Conservation (phyloP, 2,329 filamentous ascomycete species). For the Helotiales sp. region DNA sequence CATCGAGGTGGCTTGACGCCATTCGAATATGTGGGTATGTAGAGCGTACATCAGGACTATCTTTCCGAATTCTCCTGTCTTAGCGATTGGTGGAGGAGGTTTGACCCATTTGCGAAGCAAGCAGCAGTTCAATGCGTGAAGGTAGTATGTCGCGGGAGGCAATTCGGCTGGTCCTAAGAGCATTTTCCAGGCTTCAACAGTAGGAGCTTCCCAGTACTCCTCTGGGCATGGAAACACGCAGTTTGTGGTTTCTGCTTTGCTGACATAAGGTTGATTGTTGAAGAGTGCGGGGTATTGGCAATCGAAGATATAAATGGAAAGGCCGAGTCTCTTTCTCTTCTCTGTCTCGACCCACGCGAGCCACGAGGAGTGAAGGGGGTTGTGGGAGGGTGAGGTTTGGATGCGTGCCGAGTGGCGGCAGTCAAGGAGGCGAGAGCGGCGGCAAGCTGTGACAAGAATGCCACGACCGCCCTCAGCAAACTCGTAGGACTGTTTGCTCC, state of each 20-base stretch:
- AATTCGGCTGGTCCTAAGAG: constrained; percentile 23
- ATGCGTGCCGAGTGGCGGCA: constrained; percentile 25
- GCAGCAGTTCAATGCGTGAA: constrained; percentile 32
- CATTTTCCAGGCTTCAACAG: constrained; percentile 26
- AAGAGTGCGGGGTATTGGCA: constrained; percentile 33
- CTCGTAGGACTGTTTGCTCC: constrained; percentile 31
- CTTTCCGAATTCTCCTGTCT: constrained; percentile 28
- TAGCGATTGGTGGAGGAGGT: constrained; percentile 27
- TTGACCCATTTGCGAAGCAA: constrained; percentile 31
- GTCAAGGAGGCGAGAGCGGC: constrained; percentile 30
- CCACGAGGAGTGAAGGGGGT: constrained; percentile 27
- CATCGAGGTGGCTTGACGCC: constrained; percentile 31
- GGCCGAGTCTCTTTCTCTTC: constrained; percentile 30
- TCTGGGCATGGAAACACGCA: constrained; percentile 31
- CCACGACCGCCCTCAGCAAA: constrained; percentile 32
- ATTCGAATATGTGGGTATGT: constrained; percentile 34
- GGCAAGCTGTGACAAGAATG: constrained; percentile 28
- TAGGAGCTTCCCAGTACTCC: constrained; percentile 28
- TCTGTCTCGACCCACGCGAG: constrained; percentile 33
- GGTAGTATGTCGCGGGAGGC: constrained; percentile 28
- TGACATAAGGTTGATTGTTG: constrained; percentile 32
- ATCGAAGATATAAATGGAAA: constrained; percentile 34
- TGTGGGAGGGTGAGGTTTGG: constrained; percentile 18
- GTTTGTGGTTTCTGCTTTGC: constrained; percentile 34
- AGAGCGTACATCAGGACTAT: constrained; percentile 31